Percentiles rank a stretch among this genome's conserved stretches.
phyloP scores from a whole-genome alignment of 2,329 filamentous ascomycete genomes.

The Podosphaera leucotricha region DNA sequence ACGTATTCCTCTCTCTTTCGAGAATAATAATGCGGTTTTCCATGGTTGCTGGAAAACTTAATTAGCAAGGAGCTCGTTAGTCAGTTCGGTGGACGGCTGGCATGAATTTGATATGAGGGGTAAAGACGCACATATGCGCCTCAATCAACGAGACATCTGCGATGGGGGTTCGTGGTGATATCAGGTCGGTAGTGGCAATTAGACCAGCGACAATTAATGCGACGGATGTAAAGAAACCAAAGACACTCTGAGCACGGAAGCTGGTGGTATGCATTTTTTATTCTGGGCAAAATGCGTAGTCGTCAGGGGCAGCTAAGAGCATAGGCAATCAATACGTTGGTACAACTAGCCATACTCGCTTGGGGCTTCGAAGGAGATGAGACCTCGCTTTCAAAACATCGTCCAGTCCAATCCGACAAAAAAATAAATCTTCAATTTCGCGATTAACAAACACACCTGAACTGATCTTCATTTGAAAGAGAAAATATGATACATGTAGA shows the following conservation, averaged over 20 bases:
- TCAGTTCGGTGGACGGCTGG: neutral
- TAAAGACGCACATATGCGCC: slow-evolving; percentile 51
- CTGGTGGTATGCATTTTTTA: slow-evolving; percentile 59
- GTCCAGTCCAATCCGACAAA: no score
- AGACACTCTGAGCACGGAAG: slow-evolving; percentile 72
- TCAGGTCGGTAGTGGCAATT: slow-evolving; percentile 59
- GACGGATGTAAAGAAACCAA: slow-evolving; percentile 95
- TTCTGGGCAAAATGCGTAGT: neutral
- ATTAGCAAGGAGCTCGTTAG: slow-evolving; percentile 3
- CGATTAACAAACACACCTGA: no score
- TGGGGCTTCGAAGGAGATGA: no score
- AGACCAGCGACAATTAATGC: slow-evolving; percentile 57
- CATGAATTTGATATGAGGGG: neutral
- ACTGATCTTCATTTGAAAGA: no score
- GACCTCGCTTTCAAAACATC: no score
- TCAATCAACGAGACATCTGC: slow-evolving; percentile 44
- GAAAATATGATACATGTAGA: no score
- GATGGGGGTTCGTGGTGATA: slow-evolving; percentile 42
- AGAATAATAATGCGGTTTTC: slow-evolving; percentile 88
- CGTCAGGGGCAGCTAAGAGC: no score
- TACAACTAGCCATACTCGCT: no score
- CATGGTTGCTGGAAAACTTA: slow-evolving; percentile 40
- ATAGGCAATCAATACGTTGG: no score
- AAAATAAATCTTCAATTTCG: no score
- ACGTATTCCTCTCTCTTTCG: slow-evolving; percentile 88